phyloP scores from a whole-genome alignment of 2,329 filamentous ascomycete species.

The Ceratocystis lukuohia region DNA sequence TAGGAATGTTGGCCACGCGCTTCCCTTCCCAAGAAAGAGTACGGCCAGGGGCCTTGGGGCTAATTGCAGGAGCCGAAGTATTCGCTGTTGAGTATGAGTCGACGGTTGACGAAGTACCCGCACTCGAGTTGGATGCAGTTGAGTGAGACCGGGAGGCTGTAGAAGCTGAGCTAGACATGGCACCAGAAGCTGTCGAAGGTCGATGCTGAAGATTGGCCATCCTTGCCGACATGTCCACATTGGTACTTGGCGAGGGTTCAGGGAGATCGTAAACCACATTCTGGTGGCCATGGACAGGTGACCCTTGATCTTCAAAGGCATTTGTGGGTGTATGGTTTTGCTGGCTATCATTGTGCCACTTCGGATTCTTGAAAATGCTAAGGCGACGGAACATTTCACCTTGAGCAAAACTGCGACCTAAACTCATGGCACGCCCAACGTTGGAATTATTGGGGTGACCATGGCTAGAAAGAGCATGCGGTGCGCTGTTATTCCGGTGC shows the following conservation, averaged over 20 bases:
- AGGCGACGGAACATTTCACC: slow-evolving; percentile 17
- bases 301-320: background rate
- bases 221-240: background rate
- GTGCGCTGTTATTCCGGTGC: slow-evolving; percentile 23
- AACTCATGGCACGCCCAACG: slow-evolving; percentile 15
- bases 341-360: background rate
- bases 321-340: background rate
- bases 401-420: slow-evolving; percentile 18
- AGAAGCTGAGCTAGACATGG: slow-evolving; percentile 7
- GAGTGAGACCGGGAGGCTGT: slow-evolving; percentile 17
- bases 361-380: slow-evolving; percentile 18
- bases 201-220: slow-evolving; percentile 2
- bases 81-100: slow-evolving; percentile 16
- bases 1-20: background rate
- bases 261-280: background rate
- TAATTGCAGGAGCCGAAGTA: slow-evolving; percentile 9
- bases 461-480: slow-evolving; percentile 11
- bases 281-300: background rate
- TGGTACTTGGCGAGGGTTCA: background rate
- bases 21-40: slow-evolving; percentile 2
- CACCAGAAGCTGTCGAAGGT: slow-evolving; percentile 13
- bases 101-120: slow-evolving; percentile 6
- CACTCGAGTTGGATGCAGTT: slow-evolving; percentile 17
- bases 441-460: slow-evolving; percentile 11
- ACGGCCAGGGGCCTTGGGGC: background rate